These are phyloP conservation scores for Fragaria vesca DNA, from an alignment of 306 rosid species.

Conservation along the genomic window DNA sequence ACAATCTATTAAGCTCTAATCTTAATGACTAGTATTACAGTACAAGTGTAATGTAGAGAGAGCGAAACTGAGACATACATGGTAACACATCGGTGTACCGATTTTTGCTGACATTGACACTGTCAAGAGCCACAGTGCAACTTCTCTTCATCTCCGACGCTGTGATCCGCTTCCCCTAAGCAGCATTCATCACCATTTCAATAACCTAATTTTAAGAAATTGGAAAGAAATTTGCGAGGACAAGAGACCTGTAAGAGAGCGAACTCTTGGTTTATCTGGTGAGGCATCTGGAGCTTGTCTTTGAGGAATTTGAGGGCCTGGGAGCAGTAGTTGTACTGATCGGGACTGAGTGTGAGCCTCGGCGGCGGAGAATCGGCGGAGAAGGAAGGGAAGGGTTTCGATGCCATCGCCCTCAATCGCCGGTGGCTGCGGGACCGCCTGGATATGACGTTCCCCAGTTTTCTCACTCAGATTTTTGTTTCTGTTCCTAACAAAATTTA, in stretches of 20 bases:
- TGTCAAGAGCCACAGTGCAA: constrained; percentile 61
- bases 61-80: constrained; percentile 40
- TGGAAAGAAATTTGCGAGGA: too few relatives aligned
- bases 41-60: background rate
- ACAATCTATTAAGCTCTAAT: background rate
- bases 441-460: constrained; percentile 53
- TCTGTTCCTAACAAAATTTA: background rate
- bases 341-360: constrained; percentile 42
- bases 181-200: background rate
- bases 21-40: background rate
- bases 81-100: constrained; percentile 77
- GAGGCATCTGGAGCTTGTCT: constrained; percentile 51
- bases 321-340: constrained; percentile 63
- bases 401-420: constrained; percentile 29
- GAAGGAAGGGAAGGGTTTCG: constrained; percentile 28
- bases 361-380: constrained; percentile 57
- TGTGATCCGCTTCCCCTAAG: background rate
- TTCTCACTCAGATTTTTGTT: background rate
- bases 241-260: constrained; percentile 54
- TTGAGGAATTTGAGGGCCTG: constrained; percentile 55
- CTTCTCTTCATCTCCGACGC: constrained; percentile 52
- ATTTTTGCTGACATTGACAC: constrained; percentile 68
- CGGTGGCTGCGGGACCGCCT: constrained; percentile 37
- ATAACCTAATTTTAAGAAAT: background rate
- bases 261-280: constrained; percentile 60